Evolutionary conservation across 2,329 filamentous ascomycete species (phyloP).

Genomic region (Neonectria hederae): DNA sequence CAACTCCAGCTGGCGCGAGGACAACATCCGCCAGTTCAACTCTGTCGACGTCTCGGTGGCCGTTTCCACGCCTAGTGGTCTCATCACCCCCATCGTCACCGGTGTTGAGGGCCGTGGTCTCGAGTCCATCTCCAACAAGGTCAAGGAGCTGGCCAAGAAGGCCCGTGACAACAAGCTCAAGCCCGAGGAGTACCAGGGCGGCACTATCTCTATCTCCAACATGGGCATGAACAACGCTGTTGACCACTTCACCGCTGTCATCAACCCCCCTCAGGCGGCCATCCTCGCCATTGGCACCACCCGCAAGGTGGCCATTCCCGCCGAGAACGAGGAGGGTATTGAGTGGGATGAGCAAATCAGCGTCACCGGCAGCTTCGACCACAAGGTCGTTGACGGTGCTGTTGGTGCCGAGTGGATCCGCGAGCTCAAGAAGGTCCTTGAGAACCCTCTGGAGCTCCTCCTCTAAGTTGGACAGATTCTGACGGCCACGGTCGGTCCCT

Average conservation of each 20-base stretch:
- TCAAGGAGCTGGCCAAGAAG: slow-evolving; percentile 97
- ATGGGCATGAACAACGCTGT: slow-evolving; percentile 99
- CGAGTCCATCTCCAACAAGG: slow-evolving; percentile 83
- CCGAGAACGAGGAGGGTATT: slow-evolving; percentile 86
- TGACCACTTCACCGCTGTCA: slow-evolving; percentile 96
- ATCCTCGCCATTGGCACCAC: slow-evolving; percentile 96
- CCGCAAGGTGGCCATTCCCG: slow-evolving; percentile 92
- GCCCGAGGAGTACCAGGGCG: slow-evolving; percentile 99
- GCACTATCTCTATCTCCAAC: slow-evolving; percentile 99
- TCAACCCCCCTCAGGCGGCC: slow-evolving; percentile 97
- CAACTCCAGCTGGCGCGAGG: slow-evolving; percentile 94
- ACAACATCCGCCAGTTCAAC: slow-evolving; percentile 91
- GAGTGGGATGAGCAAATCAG: slow-evolving; percentile 98
- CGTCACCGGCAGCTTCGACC: slow-evolving; percentile 95
- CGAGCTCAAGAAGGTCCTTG: slow-evolving; percentile 96
- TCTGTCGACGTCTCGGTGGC: slow-evolving; percentile 95
- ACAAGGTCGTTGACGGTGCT: slow-evolving; percentile 97
- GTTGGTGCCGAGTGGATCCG: slow-evolving; percentile 96
- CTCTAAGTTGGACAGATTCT: slow-evolving; percentile 66
- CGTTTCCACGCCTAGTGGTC: slow-evolving; percentile 88
- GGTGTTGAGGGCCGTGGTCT: slow-evolving; percentile 88
- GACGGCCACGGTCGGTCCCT: slow-evolving; percentile 19
- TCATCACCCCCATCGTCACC: slow-evolving; percentile 98
- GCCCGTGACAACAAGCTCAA: slow-evolving; percentile 98
- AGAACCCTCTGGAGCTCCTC: slow-evolving; percentile 95